A percentile compares a stretch with the other conserved stretches of the same genome.
Conservation (phyloP, 2,329 filamentous ascomycete species). For the Helotiales sp. region DNA sequence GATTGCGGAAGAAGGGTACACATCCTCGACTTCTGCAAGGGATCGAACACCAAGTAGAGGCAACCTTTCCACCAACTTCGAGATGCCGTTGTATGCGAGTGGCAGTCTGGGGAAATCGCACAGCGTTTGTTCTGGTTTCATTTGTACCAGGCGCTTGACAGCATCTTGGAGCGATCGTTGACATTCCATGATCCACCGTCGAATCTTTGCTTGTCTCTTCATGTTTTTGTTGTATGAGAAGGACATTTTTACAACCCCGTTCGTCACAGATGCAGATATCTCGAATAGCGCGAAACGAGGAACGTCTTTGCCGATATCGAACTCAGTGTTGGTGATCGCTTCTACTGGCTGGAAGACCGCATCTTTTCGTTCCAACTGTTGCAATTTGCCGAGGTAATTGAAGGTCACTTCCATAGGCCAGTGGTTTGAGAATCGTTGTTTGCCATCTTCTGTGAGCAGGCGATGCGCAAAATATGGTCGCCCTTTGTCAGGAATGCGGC, state of each 20-base stretch:
- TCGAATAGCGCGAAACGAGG: slow-evolving; percentile 37
- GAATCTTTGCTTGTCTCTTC: slow-evolving; percentile 19
- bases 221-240: slow-evolving; percentile 26
- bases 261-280: slow-evolving; percentile 16
- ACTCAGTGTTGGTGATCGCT: slow-evolving; percentile 3
- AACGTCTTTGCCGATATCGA: slow-evolving; percentile 38
- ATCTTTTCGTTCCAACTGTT: slow-evolving; percentile 50
- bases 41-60: not conserved
- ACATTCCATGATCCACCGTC: slow-evolving; percentile 1
- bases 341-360: slow-evolving; percentile 36
- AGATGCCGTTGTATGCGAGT: not conserved
- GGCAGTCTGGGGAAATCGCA: not conserved
- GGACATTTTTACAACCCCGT: slow-evolving; percentile 14
- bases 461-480: slow-evolving; percentile 47
- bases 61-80: not conserved
- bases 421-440: slow-evolving; percentile 38
- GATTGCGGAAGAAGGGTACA: slow-evolving; percentile 30
- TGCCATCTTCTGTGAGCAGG: slow-evolving; percentile 42
- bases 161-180: not conserved
- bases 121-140: not conserved
- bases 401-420: slow-evolving; percentile 49
- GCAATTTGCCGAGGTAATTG: slow-evolving; percentile 54
- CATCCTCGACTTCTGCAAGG: slow-evolving; percentile 20
- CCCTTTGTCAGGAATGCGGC: slow-evolving; percentile 45
- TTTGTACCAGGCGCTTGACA: not conserved